Conservation (phyloP, 106 monocot genomes). For the Dendrobium catenatum region DNA sequence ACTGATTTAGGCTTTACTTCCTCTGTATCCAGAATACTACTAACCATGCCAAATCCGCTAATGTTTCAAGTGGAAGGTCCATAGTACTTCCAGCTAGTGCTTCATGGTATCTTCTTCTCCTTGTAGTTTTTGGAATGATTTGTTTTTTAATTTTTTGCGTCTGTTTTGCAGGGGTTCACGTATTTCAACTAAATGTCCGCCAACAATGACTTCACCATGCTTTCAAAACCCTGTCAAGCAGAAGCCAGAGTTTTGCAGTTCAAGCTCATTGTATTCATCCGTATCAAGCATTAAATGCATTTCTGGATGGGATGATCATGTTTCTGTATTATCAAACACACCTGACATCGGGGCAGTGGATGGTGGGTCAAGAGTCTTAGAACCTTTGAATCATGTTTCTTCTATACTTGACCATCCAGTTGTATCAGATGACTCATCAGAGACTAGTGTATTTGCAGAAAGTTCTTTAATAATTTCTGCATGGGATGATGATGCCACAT, state of each 20-base stretch:
- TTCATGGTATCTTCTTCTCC: constrained; percentile 39
- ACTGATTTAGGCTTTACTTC: background rate
- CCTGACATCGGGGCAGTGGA: background rate
- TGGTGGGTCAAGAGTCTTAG: constrained; percentile 16
- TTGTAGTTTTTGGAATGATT: background rate
- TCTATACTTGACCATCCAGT: background rate
- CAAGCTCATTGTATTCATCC: constrained; percentile 9
- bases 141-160: constrained; percentile 4
- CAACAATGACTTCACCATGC: constrained; percentile 18
- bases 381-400: constrained; percentile 16
- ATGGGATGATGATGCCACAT: constrained; percentile 1
- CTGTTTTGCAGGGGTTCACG: constrained; percentile 40
- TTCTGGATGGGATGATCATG: no score
- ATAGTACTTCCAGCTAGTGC: constrained; percentile 57
- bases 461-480: constrained; percentile 4
- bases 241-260: constrained; percentile 21
- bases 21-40: constrained; percentile 23
- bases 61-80: constrained; percentile 22
- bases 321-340: no score
- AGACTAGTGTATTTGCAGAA: background rate
- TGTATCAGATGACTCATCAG: constrained; percentile 10
- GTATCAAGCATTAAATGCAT: constrained; percentile 15
- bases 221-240: constrained; percentile 22
- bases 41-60: constrained; percentile 21
- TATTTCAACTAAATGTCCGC: constrained; percentile 21